Percentiles rank a stretch among this genome's conserved stretches.
These are phyloP conservation scores for Pichia rugopelliculosa DNA, from an alignment of 805 yeast genomes.

Conservation along the genomic window DNA sequence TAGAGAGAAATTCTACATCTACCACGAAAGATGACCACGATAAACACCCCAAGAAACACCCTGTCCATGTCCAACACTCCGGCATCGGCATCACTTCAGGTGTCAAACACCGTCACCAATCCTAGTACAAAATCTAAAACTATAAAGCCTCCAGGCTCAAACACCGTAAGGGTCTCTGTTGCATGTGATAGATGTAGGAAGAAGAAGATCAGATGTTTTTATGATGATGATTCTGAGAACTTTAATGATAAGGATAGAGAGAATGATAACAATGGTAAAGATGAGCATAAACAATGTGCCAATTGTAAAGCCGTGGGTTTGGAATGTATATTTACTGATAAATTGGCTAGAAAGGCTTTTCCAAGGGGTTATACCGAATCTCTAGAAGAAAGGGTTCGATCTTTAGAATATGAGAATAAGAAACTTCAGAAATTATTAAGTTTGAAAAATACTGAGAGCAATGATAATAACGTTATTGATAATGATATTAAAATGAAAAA, in stretches of 20 bases:
- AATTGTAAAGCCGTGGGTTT: constrained; percentile 80
- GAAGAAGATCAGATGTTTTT: constrained; percentile 61
- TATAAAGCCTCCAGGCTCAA: constrained; percentile 62
- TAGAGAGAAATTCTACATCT: neutral
- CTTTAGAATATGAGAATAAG: constrained; percentile 73
- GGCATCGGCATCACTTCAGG: neutral
- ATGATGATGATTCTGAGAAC: constrained; percentile 22
- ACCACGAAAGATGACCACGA: neutral
- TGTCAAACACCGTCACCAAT: neutral
- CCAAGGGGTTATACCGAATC: constrained; percentile 92
- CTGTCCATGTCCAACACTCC: neutral
- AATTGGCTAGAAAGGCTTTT: constrained; percentile 75
- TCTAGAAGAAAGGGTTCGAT: constrained; percentile 80
- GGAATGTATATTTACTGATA: constrained; percentile 83
- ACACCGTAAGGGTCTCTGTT: constrained; percentile 69
- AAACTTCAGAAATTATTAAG: constrained; percentile 57
- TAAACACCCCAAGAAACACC: neutral
- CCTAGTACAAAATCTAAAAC: constrained; percentile 32
- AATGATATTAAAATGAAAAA: neutral
- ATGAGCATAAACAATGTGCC: constrained; percentile 50
- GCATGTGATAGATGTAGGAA: constrained; percentile 88
- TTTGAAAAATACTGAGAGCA: constrained; percentile 28
- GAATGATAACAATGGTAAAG: neutral
- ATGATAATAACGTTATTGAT: neutral
- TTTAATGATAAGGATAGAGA: neutral